Percentiles rank a stretch among this genome's conserved stretches.
Evolutionary conservation across 2,329 filamentous ascomycete genomes (phyloP).

Genomic region (Beauveria australis): DNA sequence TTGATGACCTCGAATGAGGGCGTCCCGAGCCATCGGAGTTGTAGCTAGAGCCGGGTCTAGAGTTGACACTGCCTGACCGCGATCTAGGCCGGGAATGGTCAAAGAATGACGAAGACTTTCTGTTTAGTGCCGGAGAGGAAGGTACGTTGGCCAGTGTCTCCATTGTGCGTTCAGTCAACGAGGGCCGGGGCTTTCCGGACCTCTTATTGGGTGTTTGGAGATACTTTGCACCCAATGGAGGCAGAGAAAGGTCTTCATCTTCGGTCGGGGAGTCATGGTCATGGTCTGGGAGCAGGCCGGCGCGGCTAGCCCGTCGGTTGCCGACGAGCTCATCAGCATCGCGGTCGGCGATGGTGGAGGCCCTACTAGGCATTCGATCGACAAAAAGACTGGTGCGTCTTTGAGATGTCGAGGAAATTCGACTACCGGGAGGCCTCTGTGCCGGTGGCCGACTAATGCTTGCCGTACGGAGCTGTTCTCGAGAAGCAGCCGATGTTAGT

Average conservation of each 20-base stretch:
- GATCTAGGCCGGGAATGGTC: constrained; percentile 51
- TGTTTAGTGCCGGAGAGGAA: constrained; percentile 63
- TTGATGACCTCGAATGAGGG: constrained; percentile 40
- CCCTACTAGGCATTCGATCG: constrained; percentile 12
- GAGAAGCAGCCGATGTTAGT: constrained; percentile 21
- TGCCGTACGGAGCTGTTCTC: constrained; percentile 27
- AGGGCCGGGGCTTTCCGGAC: constrained; percentile 35
- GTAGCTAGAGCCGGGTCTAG: constrained; percentile 50
- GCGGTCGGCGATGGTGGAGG: constrained; percentile 10
- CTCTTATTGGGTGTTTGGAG: constrained; percentile 18
- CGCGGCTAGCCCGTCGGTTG: background rate
- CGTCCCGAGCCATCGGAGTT: constrained; percentile 51
- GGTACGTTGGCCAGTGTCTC: constrained; percentile 75
- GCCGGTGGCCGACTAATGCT: constrained; percentile 17
- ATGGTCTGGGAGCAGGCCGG: constrained; percentile 8
- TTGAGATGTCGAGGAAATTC: constrained; percentile 6
- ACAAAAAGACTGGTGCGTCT: constrained; percentile 11
- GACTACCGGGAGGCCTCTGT: constrained; percentile 11
- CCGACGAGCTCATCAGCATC: background rate
- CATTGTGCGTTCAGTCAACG: constrained; percentile 75
- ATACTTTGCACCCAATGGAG: constrained; percentile 1
- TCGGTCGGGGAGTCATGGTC: constrained; percentile 10
- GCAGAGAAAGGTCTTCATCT: background rate
- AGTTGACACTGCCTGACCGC: constrained; percentile 35
- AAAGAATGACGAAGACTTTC: constrained; percentile 66